Conservation (phyloP, 2,329 filamentous ascomycete species). For the Botrytis deweyae region DNA sequence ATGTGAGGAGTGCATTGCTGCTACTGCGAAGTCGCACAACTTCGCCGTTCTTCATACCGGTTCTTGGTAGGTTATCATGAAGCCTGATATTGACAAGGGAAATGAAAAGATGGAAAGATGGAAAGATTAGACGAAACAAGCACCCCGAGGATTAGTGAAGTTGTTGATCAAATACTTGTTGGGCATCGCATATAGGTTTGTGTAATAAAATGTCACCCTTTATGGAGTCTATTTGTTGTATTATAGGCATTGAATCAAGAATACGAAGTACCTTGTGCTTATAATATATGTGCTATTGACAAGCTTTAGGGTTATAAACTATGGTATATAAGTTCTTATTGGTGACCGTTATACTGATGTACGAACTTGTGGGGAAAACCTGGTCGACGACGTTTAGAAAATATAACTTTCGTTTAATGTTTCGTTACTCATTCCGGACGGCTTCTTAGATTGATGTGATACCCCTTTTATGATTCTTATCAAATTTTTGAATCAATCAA, state of each 20-base stretch:
- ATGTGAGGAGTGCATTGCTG: background rate
- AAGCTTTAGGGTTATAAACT: background rate
- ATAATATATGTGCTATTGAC: background rate
- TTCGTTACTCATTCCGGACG: background rate
- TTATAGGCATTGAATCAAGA: background rate
- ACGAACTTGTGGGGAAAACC: conserved; percentile 13
- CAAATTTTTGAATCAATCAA: background rate
- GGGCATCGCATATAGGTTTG: background rate
- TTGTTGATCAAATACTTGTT: background rate
- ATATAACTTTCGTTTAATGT: background rate
- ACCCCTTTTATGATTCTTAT: background rate
- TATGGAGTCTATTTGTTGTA: background rate
- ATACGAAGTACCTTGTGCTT: background rate
- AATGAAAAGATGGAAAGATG: background rate
- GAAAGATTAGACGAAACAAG: conserved; percentile 1
- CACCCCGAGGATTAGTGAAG: background rate
- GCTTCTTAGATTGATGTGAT: background rate
- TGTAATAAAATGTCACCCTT: background rate
- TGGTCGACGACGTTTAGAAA: background rate
- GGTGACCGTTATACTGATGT: conserved; percentile 2
- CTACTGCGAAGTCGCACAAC: background rate
- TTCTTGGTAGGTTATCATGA: background rate
- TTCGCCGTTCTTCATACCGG: conserved; percentile 1
- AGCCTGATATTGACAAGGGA: background rate
- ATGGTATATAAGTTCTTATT: background rate